Base-by-base conservation (phyloP, 2,329 filamentous ascomycete species). In the Aspergillus phoenicis region DNA sequence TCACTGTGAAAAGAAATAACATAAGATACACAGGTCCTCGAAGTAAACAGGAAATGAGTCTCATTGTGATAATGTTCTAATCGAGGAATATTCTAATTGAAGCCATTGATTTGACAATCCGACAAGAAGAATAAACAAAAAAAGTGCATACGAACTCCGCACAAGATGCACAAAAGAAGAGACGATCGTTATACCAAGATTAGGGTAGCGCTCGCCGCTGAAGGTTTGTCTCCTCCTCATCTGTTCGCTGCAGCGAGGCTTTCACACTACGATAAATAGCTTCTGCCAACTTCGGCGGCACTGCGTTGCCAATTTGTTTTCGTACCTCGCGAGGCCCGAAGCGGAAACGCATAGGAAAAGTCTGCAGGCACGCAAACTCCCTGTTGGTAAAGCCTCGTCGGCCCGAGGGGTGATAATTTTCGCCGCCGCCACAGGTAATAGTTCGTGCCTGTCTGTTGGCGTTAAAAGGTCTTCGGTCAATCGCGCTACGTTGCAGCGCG, bases 221-320 rank as follows among this genome's bases (percentile, higher is more conserved):
- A 11, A n/a, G 22, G 36, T 43, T 22, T 8, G 55, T n/a, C 60
- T 74, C 71, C 8, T 57, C 57, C 52, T 64, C 68, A 59, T 83
- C 81, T 0, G 71, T 75, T 53, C 66, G 66, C 55, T 68, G 68
- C 60, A 83, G 57, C 1, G 73, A 71, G 52, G 70, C 72, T 22
- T 73, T 69, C 4, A 82, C 71, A 52, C 76, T 71, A 33, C 61
- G 58, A 55, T 79, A 77, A 4, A 83, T 53, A 5, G 73, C 75
- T 56, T 74, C 71, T 0, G 78, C 78, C 8, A 83, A 64, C 15
- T 71, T 60, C 7, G 90, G 86, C 0, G 91, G 89, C 15, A 94
- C 91, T 0, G 91, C 91, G 68, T 95, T 94, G 0, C 91, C 91
- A 64, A 94, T 90, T 71, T 93, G 90, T 64, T 80, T 83, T 65